These are phyloP conservation scores for Yamadazyma nakazawae DNA, from an alignment of 805 yeast genomes.

Conservation along the genomic window DNA sequence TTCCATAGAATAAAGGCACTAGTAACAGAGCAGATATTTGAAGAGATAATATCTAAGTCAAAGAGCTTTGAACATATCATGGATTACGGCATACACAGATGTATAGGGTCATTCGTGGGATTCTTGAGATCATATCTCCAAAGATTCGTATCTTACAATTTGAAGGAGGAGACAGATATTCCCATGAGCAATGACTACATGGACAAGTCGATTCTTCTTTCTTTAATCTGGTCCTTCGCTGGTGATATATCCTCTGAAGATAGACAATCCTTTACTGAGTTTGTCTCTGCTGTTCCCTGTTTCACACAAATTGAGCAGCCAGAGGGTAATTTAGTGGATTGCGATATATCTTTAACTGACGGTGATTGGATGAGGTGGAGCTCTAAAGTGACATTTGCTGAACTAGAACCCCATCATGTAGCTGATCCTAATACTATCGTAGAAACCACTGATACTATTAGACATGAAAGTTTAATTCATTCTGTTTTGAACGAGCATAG, in stretches of 20 bases:
- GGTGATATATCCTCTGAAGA: constrained; percentile 50
- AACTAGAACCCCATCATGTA: constrained; percentile 58
- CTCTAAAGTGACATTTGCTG: constrained; percentile 34
- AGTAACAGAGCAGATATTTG: background rate
- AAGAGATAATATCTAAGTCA: background rate
- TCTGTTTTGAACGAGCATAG: constrained; percentile 52
- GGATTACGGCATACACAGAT: constrained; percentile 40
- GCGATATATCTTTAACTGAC: constrained; percentile 10
- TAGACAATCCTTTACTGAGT: constrained; percentile 34
- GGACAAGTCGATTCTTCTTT: constrained; percentile 29
- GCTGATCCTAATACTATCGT: constrained; percentile 61
- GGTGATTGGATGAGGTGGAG: constrained; percentile 12
- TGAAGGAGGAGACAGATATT: background rate
- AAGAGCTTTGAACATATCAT: constrained; percentile 45
- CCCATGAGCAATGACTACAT: constrained; percentile 19
- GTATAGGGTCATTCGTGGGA: constrained; percentile 37
- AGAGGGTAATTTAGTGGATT: background rate
- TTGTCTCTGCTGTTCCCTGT: constrained; percentile 18
- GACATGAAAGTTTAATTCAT: constrained; percentile 61
- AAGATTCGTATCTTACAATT: constrained; percentile 12
- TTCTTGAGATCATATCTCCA: constrained; percentile 37
- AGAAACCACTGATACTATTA: constrained; percentile 74
- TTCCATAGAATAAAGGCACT: background rate
- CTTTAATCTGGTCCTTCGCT: constrained; percentile 60
- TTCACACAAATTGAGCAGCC: constrained; percentile 13